phyloP scores from a whole-genome alignment of 2,329 filamentous ascomycete genomes.

The Nigrograna mackinnonii region DNA sequence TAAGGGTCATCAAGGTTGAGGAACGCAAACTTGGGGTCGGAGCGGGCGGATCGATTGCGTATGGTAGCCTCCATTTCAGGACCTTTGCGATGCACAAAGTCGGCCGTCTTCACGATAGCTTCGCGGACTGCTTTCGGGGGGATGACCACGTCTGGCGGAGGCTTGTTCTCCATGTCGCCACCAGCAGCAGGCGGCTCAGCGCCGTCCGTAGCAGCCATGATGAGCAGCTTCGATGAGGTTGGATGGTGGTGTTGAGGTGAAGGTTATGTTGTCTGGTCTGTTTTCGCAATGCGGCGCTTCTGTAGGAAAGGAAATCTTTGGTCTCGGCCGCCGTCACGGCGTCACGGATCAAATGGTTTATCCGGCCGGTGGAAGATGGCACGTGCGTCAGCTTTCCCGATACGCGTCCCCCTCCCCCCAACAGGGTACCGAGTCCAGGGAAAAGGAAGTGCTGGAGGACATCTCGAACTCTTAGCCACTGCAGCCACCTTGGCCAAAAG shows the following conservation, averaged over 20 bases:
- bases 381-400: no score
- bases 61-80: slow-evolving; percentile 78
- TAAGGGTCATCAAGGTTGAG: slow-evolving; percentile 80
- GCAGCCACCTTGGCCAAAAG: no score
- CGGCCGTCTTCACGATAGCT: slow-evolving; percentile 91
- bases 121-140: slow-evolving; percentile 83
- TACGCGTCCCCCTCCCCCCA: no score
- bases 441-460: no score
- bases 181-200: slow-evolving; percentile 15
- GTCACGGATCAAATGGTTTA: no score
- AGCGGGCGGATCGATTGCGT: slow-evolving; percentile 78
- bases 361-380: no score
- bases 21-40: slow-evolving; percentile 90
- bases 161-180: slow-evolving; percentile 54
- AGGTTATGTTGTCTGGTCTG: slow-evolving; percentile 2
- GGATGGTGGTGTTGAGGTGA: slow-evolving; percentile 10
- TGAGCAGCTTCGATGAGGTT: no score
- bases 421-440: no score
- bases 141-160: slow-evolving; percentile 81
- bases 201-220: slow-evolving; percentile 34
- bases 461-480: no score
- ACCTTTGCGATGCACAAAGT: slow-evolving; percentile 77
- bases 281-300: no score
- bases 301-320: no score
- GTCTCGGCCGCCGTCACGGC: no score